Evolutionary conservation across 78 protist genomes (phyloP).

Genomic region (Bigelowiella natans): DNA sequence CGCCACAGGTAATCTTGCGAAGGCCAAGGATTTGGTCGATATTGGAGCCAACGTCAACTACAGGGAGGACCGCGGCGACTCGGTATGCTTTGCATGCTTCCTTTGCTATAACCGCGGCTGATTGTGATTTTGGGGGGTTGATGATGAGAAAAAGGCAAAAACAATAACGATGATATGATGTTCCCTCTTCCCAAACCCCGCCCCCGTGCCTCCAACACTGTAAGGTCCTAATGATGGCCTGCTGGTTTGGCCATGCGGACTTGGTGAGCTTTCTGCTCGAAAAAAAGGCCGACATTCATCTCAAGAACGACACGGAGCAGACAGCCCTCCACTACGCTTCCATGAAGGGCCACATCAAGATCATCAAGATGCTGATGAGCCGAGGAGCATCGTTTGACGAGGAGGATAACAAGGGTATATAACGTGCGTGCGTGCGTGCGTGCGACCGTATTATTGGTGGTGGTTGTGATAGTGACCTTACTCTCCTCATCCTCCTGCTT

Average conservation of each 20-base stretch:
- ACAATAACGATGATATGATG: no score
- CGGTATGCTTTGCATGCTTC: no score
- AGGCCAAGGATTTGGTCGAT: not conserved
- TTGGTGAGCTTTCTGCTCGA: not conserved
- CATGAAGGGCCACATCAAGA: not conserved
- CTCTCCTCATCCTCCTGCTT: no score
- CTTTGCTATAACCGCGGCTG: no score
- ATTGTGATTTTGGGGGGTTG: no score
- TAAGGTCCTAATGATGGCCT: not conserved
- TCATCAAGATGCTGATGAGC: not conserved
- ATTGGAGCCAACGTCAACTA: not conserved
- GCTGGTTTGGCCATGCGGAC: not conserved
- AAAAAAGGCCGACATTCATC: not conserved
- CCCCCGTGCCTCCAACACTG: no score
- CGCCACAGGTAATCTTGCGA: not conserved
- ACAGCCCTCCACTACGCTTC: not conserved
- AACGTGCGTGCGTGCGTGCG: no score
- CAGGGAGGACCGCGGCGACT: not conserved
- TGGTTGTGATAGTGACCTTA: no score
- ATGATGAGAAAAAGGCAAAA: no score
- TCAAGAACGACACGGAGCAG: not conserved
- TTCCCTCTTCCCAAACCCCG: no score
- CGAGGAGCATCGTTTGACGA: not conserved
- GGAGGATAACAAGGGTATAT: not conserved
- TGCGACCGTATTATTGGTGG: no score